Base-by-base conservation (phyloP, 805 yeast species). In the Metschnikowia sp. region DNA sequence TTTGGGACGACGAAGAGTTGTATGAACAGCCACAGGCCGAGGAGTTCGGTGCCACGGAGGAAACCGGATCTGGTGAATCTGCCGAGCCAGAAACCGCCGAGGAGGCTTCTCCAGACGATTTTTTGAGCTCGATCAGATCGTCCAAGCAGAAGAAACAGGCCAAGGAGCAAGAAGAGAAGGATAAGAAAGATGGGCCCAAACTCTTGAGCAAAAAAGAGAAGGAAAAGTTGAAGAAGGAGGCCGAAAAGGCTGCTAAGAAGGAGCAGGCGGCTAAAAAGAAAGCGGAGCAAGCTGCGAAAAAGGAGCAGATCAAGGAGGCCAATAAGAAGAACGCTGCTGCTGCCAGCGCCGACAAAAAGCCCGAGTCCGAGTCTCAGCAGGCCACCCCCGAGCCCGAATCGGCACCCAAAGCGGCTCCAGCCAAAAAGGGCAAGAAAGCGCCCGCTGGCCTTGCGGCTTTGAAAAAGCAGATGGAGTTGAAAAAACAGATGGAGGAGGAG, bases 201-300 rank as follows among this genome's bases (percentile, higher is more conserved):
- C 76, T 90, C 62, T 89, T 91, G 69, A 82, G 92, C 48, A 94
- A 92, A 79, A 90, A 92, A 71, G 98, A 87, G 62, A 87, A 86
- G 71, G 95, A 92, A 73, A 91, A 84, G 74, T 96, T 94, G 69
- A 88, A 88, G 82, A 96, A 92, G 68, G 96, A 91, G 67, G 82
- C 81, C 55, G 95, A 87, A 64, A 92, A 92, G 76, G 88, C 84
- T 58, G 79, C 83, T 68, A 92, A 92, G 84, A 90, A 88, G 72
- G 96, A 88, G 58, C 80, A 83, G 50, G 96, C 96, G 38, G 86
- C 83, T 45, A 85, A 82, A 70, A 90, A 89, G 80, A 90, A 89
- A 69, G 82, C 77, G 36, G 83, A 80, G 55, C 83, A 79, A 56
- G 82, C 80, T 19, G 76, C 76, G 58, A 78, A 80, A 69, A 81